Conservation (phyloP, 306 rosid genomes). For the Lablab purpureus region DNA sequence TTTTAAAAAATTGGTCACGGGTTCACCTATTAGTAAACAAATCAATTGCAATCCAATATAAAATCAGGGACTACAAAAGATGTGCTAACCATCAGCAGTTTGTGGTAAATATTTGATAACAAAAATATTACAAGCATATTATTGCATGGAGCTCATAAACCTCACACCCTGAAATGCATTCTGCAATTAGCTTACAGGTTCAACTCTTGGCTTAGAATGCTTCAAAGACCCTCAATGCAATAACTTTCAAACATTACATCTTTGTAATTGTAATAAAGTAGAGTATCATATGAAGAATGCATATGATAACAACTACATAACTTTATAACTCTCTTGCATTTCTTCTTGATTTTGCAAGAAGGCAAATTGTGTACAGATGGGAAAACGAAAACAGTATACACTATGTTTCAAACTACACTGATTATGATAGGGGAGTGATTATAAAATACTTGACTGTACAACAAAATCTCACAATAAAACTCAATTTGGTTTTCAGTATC, state of each 20-base stretch:
- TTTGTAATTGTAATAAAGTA: neutral
- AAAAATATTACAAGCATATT: slow-evolving; percentile 37
- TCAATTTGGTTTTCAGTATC: slow-evolving; percentile 49
- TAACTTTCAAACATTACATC: neutral
- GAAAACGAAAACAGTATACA: slow-evolving; percentile 43
- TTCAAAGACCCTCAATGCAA: slow-evolving; percentile 8
- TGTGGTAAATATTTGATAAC: slow-evolving; percentile 19
- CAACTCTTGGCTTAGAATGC: neutral
- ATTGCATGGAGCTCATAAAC: slow-evolving; percentile 46
- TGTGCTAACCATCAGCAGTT: slow-evolving; percentile 21
- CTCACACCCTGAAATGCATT: slow-evolving; percentile 27
- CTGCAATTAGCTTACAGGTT: slow-evolving; percentile 2
- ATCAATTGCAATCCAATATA: slow-evolving; percentile 32
- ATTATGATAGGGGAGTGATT: slow-evolving; percentile 46
- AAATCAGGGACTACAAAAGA: slow-evolving; percentile 31
- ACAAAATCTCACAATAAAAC: slow-evolving; percentile 53
- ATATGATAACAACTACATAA: slow-evolving; percentile 12
- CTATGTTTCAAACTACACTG: slow-evolving; percentile 44
- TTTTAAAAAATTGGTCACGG: neutral
- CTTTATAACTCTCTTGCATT: slow-evolving; percentile 35
- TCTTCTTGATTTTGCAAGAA: slow-evolving; percentile 41
- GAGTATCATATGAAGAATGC: neutral
- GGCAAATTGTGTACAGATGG: slow-evolving; percentile 49
- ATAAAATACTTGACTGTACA: slow-evolving; percentile 68
- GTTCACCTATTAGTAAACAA: slow-evolving; percentile 10